Conservation (phyloP, 2,329 filamentous ascomycete genomes). For the Stachybotrys echinatus region DNA sequence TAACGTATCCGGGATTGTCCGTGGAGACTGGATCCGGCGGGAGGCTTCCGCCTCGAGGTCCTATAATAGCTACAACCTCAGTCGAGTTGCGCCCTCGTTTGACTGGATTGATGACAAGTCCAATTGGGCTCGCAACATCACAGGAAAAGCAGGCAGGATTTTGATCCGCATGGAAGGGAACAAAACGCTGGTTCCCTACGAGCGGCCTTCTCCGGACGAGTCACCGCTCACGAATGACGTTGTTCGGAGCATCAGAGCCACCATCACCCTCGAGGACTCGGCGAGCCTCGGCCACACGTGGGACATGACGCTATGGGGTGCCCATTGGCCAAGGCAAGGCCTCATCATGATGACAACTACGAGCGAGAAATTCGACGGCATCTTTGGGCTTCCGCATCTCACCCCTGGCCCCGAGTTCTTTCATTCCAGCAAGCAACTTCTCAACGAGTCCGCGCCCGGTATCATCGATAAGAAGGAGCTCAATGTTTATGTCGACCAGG, state of each 20-base stretch:
- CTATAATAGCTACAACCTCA: constrained; percentile 56
- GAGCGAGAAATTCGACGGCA: constrained; percentile 89
- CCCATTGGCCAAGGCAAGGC: constrained; percentile 81
- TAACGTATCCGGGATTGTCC: constrained; percentile 72
- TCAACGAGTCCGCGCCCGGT: constrained; percentile 68
- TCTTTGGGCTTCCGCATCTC: constrained; percentile 85
- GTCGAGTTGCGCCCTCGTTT: constrained; percentile 57
- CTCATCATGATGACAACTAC: constrained; percentile 79
- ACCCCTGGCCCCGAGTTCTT: constrained; percentile 55
- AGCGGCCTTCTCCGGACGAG: constrained; percentile 27
- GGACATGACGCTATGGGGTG: constrained; percentile 75
- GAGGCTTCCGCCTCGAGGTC: constrained; percentile 40
- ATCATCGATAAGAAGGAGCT: constrained; percentile 61
- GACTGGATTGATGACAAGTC: constrained; percentile 55
- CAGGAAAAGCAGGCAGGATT: constrained; percentile 64
- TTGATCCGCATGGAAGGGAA: constrained; percentile 60
- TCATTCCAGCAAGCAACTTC: constrained; percentile 53
- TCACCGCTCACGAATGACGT: constrained; percentile 40
- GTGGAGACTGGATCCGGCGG: constrained; percentile 68
- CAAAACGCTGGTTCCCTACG: constrained; percentile 39
- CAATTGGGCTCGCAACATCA: constrained; percentile 76
- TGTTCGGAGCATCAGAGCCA: constrained; percentile 64
- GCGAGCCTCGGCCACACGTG: constrained; percentile 63
- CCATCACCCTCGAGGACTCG: constrained; percentile 68
- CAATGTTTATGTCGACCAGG: constrained; percentile 46